phyloP scores from a whole-genome alignment of 441 rosid species.

The Erodium texanum region DNA sequence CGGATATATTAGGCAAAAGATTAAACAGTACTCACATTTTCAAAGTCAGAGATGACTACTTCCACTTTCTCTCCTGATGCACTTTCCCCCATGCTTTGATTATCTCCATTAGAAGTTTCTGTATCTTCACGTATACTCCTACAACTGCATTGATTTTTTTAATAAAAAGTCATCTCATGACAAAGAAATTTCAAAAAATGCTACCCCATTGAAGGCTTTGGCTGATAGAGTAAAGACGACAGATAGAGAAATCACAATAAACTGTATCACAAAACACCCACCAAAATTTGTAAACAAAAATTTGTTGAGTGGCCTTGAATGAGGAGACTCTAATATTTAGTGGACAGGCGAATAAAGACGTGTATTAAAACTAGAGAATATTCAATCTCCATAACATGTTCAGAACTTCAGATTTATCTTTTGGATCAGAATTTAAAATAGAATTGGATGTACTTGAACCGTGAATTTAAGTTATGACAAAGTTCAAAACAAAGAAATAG shows the following conservation, averaged over 20 bases:
- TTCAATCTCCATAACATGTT: neutral
- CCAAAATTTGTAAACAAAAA: neutral
- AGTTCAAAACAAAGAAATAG: neutral
- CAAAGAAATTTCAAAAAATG: neutral
- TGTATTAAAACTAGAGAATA: neutral
- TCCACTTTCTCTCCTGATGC: constrained; percentile 39
- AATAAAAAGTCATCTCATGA: constrained; percentile 8
- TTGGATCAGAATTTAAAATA: neutral
- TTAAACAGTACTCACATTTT: constrained; percentile 37
- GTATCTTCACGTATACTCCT: constrained; percentile 59
- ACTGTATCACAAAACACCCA: neutral
- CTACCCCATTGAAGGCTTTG: constrained; percentile 20
- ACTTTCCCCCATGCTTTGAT: constrained; percentile 37
- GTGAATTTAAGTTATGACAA: neutral
- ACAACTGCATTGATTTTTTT: constrained; percentile 20
- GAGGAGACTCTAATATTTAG: neutral
- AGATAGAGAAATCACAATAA: constrained; percentile 1
- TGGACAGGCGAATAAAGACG: neutral
- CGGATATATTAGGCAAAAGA: neutral
- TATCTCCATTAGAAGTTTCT: constrained; percentile 48
- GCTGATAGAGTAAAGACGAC: constrained; percentile 27
- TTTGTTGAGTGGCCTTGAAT: neutral
- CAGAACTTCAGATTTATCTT: neutral
- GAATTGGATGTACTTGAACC: neutral
- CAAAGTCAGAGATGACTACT: constrained; percentile 24